Conservation (phyloP, 1,284 basidiomycete species). For the Puccinia hordei region DNA sequence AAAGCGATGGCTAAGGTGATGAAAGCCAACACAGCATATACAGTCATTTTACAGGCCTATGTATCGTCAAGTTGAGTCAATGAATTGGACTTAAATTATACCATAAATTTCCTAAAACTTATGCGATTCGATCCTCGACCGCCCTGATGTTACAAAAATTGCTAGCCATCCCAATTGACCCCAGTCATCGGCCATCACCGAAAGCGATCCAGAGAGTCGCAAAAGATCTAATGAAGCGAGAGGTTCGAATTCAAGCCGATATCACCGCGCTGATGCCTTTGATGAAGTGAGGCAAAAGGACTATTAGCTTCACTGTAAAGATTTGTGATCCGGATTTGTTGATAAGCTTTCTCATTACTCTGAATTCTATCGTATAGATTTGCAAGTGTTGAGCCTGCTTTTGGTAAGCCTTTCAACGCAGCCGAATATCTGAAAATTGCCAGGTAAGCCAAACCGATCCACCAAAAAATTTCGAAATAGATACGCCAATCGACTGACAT, state of each 20-base stretch:
- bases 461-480: too few species aligned
- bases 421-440: slow-evolving; percentile 10
- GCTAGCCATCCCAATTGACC: slow-evolving; percentile 43
- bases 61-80: slow-evolving; percentile 53
- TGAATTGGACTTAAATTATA: neutral
- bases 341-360: neutral
- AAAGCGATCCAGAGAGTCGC: slow-evolving; percentile 56
- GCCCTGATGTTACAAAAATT: neutral
- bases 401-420: slow-evolving; percentile 5
- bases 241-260: slow-evolving; percentile 58
- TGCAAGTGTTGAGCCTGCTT: neutral
- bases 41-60: slow-evolving; percentile 58
- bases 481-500: neutral
- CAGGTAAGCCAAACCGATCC: neutral
- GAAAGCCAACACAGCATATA: slow-evolving; percentile 56
- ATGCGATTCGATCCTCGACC: slow-evolving; percentile 47
- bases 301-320: neutral
- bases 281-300: slow-evolving; percentile 54
- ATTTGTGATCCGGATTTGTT: neutral
- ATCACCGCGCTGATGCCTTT: slow-evolving; percentile 59
- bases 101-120: slow-evolving; percentile 6
- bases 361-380: neutral
- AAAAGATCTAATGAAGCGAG: slow-evolving; percentile 58
- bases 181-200: slow-evolving; percentile 53
- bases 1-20: slow-evolving; percentile 57